Evolutionary conservation across 805 yeast species (phyloP).

Genomic region (Nakazawaea peltata): DNA sequence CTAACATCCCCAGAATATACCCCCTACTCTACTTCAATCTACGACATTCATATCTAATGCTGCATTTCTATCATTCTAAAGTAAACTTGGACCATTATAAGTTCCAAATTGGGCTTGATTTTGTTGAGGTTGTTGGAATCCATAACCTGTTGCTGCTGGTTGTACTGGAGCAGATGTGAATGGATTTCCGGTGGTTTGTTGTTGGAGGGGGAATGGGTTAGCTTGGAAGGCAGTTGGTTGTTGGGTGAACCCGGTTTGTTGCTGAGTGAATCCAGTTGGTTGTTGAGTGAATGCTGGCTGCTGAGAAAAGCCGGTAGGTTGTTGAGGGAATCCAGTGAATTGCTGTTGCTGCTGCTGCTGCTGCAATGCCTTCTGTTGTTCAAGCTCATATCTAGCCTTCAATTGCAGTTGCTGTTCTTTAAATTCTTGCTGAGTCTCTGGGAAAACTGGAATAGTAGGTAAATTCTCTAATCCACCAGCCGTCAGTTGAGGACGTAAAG

Average conservation of each 20-base stretch:
- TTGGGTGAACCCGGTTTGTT: conserved; percentile 1
- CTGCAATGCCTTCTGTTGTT: conserved; percentile 17
- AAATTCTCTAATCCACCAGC: conserved; percentile 57
- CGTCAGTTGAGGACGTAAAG: conserved; percentile 38
- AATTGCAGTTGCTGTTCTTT: conserved; percentile 16
- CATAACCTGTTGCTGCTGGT: neutral
- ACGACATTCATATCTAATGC: no score
- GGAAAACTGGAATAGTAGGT: conserved; percentile 52
- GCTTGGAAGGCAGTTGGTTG: neutral
- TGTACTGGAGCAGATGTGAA: conserved; percentile 1
- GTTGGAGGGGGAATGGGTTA: conserved; percentile 1
- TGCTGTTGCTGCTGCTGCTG: conserved; percentile 19
- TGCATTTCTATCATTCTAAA: no score
- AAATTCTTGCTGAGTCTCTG: conserved; percentile 30
- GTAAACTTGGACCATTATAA: conserved; percentile 4
- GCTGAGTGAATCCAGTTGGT: conserved; percentile 1
- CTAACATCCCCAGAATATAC: no score
- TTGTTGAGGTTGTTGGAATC: neutral
- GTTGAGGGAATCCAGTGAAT: conserved; percentile 2
- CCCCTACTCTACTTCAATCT: no score
- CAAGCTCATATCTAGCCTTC: conserved; percentile 10
- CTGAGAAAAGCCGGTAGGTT: neutral
- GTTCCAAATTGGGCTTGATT: neutral
- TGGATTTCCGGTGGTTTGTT: conserved; percentile 8
- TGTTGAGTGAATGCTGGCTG: neutral